These are phyloP conservation scores for Verticillium klebahnii DNA, from an alignment of 2,329 filamentous ascomycete species.

Conservation along the genomic window DNA sequence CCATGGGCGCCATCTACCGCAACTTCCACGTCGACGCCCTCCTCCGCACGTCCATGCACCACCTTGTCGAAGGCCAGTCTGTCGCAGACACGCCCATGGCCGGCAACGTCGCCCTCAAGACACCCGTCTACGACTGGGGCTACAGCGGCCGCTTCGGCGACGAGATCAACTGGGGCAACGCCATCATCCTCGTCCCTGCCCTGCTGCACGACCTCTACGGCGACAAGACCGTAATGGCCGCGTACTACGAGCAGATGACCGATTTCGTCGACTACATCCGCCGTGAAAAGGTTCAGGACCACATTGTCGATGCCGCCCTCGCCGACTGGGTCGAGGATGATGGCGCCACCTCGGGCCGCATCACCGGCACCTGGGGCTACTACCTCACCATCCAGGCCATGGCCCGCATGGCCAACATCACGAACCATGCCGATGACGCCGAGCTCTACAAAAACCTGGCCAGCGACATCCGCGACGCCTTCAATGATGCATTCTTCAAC, in stretches of 20 bases:
- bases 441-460: constrained; percentile 2
- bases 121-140: constrained; percentile 7
- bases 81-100: constrained; percentile 5
- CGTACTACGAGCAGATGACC: constrained; percentile 5
- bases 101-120: constrained; percentile 7
- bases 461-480: constrained; percentile 5
- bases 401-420: constrained; percentile 8
- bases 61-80: constrained; percentile 3
- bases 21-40: constrained; percentile 4
- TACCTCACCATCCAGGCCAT: constrained; percentile 8
- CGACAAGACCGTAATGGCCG: constrained; percentile 4
- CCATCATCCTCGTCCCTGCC: constrained; percentile 5
- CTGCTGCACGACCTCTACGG: constrained; percentile 6
- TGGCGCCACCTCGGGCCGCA: constrained; percentile 3
- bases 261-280: constrained; percentile 7
- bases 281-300: constrained; percentile 4
- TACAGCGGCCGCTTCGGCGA: constrained; percentile 6
- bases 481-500: constrained; percentile 7
- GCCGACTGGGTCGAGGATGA: constrained; percentile 7
- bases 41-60: constrained; percentile 1
- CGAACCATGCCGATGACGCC: constrained; percentile 2
- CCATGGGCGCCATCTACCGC: constrained; percentile 5
- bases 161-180: constrained; percentile 10
- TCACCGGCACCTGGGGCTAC: constrained; percentile 7
- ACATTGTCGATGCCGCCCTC: constrained; percentile 7